Evolutionary conservation across 2,329 filamentous ascomycete genomes (phyloP).

Genomic region (Salinomyces thailandicus): DNA sequence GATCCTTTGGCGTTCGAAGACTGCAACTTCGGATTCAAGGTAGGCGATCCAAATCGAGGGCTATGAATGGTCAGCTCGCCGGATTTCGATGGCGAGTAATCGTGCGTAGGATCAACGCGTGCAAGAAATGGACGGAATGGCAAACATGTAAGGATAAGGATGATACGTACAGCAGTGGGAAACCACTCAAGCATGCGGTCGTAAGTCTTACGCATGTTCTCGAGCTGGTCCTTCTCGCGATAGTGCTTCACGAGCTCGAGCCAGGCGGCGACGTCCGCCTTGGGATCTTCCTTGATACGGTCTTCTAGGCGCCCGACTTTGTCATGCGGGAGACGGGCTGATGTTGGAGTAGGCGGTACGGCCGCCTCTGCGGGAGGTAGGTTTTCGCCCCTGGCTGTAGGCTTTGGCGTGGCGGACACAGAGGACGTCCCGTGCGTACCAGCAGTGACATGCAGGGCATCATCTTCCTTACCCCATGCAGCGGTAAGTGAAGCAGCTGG

Average conservation of each 20-base stretch:
- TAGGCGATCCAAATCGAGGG: conserved; percentile 86
- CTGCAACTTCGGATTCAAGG: conserved; percentile 76
- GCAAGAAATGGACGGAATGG: neutral
- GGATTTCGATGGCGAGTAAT: neutral
- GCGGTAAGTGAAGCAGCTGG: conserved; percentile 17
- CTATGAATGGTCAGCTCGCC: conserved; percentile 36
- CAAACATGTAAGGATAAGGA: neutral
- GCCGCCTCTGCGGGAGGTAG: conserved; percentile 5
- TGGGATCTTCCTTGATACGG: conserved; percentile 81
- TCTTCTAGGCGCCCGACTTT: conserved; percentile 74
- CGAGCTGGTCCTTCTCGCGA: conserved; percentile 67
- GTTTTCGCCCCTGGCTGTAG: conserved; percentile 2
- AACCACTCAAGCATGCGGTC: conserved; percentile 82
- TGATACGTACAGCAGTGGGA: conserved; percentile 69
- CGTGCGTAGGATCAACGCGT: neutral
- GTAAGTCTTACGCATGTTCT: conserved; percentile 69
- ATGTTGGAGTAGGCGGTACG: conserved; percentile 7
- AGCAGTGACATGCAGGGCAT: conserved; percentile 38
- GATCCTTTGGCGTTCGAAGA: conserved; percentile 69
- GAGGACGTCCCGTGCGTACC: neutral
- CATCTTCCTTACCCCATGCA: conserved; percentile 27
- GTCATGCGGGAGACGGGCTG: conserved; percentile 57
- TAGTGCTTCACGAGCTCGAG: conserved; percentile 75
- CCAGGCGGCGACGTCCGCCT: conserved; percentile 90
- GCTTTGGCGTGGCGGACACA: conserved; percentile 4